Evolutionary conservation across 1,284 basidiomycete genomes (phyloP), one percentile per base, ranked within the genome.

Genomic region (Moesziomyces globuligerus): DNA sequence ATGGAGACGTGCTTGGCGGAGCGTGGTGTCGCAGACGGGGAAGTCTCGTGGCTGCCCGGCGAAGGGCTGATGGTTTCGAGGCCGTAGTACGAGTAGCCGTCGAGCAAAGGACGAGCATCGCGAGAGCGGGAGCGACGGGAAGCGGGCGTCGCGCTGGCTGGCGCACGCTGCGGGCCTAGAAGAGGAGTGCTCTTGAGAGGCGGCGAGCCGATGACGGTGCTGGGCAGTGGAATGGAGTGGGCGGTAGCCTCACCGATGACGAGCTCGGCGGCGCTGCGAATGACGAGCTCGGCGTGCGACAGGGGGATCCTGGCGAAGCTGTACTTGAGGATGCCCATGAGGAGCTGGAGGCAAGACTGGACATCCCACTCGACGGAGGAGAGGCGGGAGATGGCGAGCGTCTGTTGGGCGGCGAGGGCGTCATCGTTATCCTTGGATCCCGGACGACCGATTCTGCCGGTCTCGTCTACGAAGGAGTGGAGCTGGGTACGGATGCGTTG

Each of bases 31-130:
- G 64, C 55, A 7, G 72, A 58, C 0, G 66, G 68, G 0, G 76
- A 74, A 3, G 68, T 67, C 34, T 61, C 56, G 23, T 61, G 47
- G 53, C 71, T 75, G 21, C 39, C 55, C 9, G 69, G 56, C 2
- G 66, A 75, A 3, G 74, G 64, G 37, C 59, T 74, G 42, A 71
- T 69, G 34, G 54, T 58, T 39, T 81, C 77, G 29, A 80, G 55
- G 25, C 78, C 80, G 41, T 79, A 81, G 60, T 78, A 80, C 25
- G 78, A 77, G 62, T 76, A 81, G 39, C 79, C 77, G 11, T 75
- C 70, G 25, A 56, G 43, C 24, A 78, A 46, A n/a, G 78, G 59
- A 17, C 69, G 47, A 3, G 65, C 53, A 24, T 78, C 74, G 21
- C 62, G 69, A 5, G 74, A 76, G 13, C 70, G 69, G 11, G 74